phyloP scores from a whole-genome alignment of 257 asterid genomes.

The Ilex asprella region DNA sequence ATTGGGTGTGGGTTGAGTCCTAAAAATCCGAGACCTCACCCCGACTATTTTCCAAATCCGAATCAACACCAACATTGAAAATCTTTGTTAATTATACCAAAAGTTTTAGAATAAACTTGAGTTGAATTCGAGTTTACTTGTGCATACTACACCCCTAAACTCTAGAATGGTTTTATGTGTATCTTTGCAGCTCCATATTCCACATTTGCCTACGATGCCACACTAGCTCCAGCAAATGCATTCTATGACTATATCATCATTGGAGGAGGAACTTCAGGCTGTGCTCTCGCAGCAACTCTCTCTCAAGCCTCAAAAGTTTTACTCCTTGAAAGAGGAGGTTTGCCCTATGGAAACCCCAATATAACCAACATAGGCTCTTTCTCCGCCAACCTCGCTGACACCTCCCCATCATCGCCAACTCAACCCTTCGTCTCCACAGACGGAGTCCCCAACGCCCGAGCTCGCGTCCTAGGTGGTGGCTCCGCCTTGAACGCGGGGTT shows the following conservation, averaged over 20 bases:
- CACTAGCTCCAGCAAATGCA: conserved; percentile 30
- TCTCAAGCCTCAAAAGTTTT: conserved; percentile 51
- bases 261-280: conserved; percentile 87
- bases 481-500: conserved; percentile 81
- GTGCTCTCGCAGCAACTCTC: conserved; percentile 74
- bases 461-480: conserved; percentile 70
- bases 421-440: conserved; percentile 71
- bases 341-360: conserved; percentile 61
- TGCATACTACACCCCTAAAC: no score
- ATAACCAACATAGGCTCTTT: conserved; percentile 36
- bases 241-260: conserved; percentile 60
- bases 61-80: no score
- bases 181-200: conserved; percentile 46
- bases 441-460: conserved; percentile 77
- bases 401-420: conserved; percentile 47
- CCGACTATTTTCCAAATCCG: no score
- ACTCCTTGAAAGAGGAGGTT: conserved; percentile 70
- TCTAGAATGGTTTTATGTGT: no score
- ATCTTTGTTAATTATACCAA: no score
- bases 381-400: conserved; percentile 28
- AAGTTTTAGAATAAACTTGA: no score
- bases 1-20: no score
- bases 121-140: no score
- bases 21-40: no score
- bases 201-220: conserved; percentile 58